Percentiles rank a stretch among this genome's conserved stretches.
Conservation (phyloP, 2,329 filamentous ascomycete genomes). For the Bipolaris zeicola region DNA sequence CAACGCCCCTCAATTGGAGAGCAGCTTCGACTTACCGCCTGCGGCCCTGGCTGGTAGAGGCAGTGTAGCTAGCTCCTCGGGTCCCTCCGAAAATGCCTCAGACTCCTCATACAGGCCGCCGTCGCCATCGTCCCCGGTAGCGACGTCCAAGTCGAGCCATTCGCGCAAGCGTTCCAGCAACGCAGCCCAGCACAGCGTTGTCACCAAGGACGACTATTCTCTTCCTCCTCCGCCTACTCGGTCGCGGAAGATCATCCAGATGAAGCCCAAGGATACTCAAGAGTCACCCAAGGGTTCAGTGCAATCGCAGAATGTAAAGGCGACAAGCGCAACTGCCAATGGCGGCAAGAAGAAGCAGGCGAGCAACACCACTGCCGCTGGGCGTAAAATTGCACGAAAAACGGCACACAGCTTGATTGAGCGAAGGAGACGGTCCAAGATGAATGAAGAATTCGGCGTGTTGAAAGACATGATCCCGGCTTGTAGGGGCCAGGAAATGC, state of each 20-base stretch:
- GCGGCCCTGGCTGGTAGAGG: conserved; percentile 65
- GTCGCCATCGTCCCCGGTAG: conserved; percentile 49
- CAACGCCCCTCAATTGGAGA: conserved; percentile 65
- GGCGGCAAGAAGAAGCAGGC: conserved; percentile 75
- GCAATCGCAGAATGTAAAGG: conserved; percentile 29
- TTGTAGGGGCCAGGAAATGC: conserved; percentile 93
- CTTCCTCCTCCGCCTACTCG: conserved; percentile 91
- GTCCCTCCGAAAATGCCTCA: conserved; percentile 55
- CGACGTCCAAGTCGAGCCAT: conserved; percentile 38
- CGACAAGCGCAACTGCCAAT: conserved; percentile 27
- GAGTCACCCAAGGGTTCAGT: conserved; percentile 30
- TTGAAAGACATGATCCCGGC: conserved; percentile 95
- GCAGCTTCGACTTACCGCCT: conserved; percentile 76
- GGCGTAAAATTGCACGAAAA: conserved; percentile 93
- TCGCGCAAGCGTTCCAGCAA: conserved; percentile 42
- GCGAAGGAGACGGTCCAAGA: conserved; percentile 85
- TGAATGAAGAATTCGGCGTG: conserved; percentile 97
- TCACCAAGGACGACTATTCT: conserved; percentile 70
- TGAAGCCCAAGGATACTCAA: conserved; percentile 69
- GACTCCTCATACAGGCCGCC: conserved; percentile 59
- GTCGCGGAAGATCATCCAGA: conserved; percentile 95
- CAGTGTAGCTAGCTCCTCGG: conserved; percentile 53
- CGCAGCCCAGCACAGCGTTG: conserved; percentile 38
- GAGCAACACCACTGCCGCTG: conserved; percentile 74
- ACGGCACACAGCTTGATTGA: conserved; percentile 97